Conservation (phyloP, 257 asterid genomes). For the Rauvolfia tetraphylla region DNA sequence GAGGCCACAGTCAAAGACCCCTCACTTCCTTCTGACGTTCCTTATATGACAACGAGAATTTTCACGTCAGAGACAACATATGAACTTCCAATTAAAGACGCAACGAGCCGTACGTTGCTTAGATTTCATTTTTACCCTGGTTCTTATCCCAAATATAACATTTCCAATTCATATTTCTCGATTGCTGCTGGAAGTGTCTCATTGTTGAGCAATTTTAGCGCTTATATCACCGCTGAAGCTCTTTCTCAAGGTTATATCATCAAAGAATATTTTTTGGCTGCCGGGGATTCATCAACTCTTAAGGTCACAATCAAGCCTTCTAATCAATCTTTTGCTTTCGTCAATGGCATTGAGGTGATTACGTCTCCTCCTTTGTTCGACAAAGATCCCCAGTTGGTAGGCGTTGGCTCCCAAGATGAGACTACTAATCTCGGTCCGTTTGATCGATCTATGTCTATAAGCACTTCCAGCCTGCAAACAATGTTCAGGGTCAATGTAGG, state of each 20-base stretch:
- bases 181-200: slow-evolving; percentile 50
- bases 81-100: slow-evolving; percentile 44
- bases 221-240: slow-evolving; percentile 63
- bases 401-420: slow-evolving; percentile 30
- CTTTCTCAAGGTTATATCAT: slow-evolving; percentile 74
- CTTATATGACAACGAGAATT: slow-evolving; percentile 71
- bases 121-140: slow-evolving; percentile 85
- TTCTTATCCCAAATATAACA: slow-evolving; percentile 55
- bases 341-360: slow-evolving; percentile 78
- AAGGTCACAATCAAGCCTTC: slow-evolving; percentile 57
- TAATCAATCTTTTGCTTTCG: slow-evolving; percentile 55
- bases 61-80: slow-evolving; percentile 59
- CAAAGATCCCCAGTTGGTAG: slow-evolving; percentile 41
- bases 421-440: slow-evolving; percentile 11
- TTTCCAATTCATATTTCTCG: slow-evolving; percentile 57
- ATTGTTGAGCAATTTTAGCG: slow-evolving; percentile 67
- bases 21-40: slow-evolving; percentile 51
- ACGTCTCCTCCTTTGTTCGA: slow-evolving; percentile 46
- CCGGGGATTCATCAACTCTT: slow-evolving; percentile 32
- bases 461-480: slow-evolving; percentile 42
- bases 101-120: slow-evolving; percentile 45
- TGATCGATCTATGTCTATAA: slow-evolving; percentile 32
- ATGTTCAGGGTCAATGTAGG: slow-evolving; percentile 80
- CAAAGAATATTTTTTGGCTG: slow-evolving; percentile 64
- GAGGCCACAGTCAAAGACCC: slow-evolving; percentile 60